Evolutionary conservation across 306 rosid genomes (phyloP).

Genomic region (Rosa lucieae): DNA sequence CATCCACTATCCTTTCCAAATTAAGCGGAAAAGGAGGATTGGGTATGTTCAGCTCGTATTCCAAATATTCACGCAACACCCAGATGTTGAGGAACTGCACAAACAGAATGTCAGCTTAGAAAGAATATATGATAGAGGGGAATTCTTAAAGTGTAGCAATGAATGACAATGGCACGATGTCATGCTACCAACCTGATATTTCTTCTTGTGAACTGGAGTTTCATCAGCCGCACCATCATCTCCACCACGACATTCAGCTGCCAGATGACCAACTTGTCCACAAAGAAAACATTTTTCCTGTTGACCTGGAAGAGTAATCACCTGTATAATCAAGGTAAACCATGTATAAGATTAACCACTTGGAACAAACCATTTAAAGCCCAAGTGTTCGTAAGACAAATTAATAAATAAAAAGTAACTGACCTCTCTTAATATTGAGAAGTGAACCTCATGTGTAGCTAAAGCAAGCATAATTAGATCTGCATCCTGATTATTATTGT

Average conservation of each 20-base stretch:
- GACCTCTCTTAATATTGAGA: constrained; percentile 96
- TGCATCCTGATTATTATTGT: constrained; percentile 68
- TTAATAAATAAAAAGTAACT: constrained; percentile 29
- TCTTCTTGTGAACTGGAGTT: constrained; percentile 86
- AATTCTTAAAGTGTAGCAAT: constrained; percentile 23
- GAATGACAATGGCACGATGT: constrained; percentile 19
- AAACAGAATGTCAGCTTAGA: constrained; percentile 25
- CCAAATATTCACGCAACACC: constrained; percentile 89
- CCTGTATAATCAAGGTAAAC: constrained; percentile 46
- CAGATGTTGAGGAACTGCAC: constrained; percentile 80
- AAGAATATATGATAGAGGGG: constrained; percentile 17
- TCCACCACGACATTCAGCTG: constrained; percentile 85
- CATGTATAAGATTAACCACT: constrained; percentile 32
- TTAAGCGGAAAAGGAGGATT: constrained; percentile 73
- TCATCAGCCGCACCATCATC: constrained; percentile 61
- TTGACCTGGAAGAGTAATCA: constrained; percentile 80
- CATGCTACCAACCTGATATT: constrained; percentile 78
- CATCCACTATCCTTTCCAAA: constrained; percentile 79
- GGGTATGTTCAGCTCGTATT: constrained; percentile 71
- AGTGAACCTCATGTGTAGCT: constrained; percentile 96
- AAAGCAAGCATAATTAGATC: constrained; percentile 92
- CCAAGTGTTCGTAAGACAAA: constrained; percentile 6
- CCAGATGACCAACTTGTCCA: constrained; percentile 94
- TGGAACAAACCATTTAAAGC: constrained; percentile 28
- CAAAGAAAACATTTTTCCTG: constrained; percentile 84